Evolutionary conservation across 2,329 filamentous ascomycete species (phyloP).

Genomic region (Atkinsonella hypoxylon): DNA sequence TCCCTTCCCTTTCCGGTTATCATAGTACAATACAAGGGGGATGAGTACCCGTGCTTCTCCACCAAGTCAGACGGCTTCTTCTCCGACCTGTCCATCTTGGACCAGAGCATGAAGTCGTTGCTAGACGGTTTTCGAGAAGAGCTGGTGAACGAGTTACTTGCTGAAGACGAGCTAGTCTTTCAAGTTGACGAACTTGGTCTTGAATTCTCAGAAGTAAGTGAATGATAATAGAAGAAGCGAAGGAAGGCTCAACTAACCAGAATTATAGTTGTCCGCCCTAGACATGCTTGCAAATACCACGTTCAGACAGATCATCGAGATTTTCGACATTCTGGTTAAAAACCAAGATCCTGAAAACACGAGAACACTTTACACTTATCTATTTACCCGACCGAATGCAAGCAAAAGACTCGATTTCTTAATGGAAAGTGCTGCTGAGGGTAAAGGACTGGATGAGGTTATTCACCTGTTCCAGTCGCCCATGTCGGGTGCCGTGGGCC

Average conservation of each 20-base stretch:
- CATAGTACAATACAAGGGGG: slow-evolving; percentile 30
- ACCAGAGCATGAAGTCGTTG: slow-evolving; percentile 32
- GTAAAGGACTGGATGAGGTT: slow-evolving; percentile 29
- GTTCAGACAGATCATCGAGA: slow-evolving; percentile 28
- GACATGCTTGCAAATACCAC: slow-evolving; percentile 25
- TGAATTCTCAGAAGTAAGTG: slow-evolving; percentile 38
- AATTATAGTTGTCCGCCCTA: slow-evolving; percentile 21
- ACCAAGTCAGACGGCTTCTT: slow-evolving; percentile 30
- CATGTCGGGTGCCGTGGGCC: background rate
- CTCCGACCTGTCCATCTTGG: slow-evolving; percentile 27
- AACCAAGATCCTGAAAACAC: slow-evolving; percentile 29
- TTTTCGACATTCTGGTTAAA: slow-evolving; percentile 30
- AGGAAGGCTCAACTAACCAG: slow-evolving; percentile 14
- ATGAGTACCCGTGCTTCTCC: slow-evolving; percentile 31
- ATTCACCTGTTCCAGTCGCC: slow-evolving; percentile 25
- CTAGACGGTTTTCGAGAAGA: slow-evolving; percentile 33
- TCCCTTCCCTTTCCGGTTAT: slow-evolving; percentile 21
- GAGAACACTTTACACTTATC: slow-evolving; percentile 29
- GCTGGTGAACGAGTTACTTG: slow-evolving; percentile 31
- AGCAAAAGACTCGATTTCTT: slow-evolving; percentile 27
- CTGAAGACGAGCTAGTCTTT: slow-evolving; percentile 37
- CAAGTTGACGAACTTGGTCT: slow-evolving; percentile 40
- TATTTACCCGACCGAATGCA: slow-evolving; percentile 28
- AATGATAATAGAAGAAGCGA: background rate
- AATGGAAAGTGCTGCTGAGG: slow-evolving; percentile 29